Evolutionary conservation across 2,329 filamentous ascomycete species (phyloP).

Genomic region (Paradendryphiella salina): DNA sequence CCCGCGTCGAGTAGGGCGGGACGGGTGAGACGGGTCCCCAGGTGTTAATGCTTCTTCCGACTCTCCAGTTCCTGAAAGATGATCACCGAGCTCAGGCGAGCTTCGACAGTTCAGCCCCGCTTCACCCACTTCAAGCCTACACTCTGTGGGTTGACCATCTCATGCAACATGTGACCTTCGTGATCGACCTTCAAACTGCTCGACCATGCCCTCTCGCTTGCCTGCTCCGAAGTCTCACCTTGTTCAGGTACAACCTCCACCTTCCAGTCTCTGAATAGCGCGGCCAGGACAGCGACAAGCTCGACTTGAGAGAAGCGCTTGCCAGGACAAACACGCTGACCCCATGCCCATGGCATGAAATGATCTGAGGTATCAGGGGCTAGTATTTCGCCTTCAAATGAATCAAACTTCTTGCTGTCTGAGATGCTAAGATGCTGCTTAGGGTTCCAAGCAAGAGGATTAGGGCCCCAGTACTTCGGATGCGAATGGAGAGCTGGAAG

Average conservation of each 20-base stretch:
- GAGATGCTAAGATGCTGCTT: background rate
- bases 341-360: conserved; percentile 37
- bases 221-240: background rate
- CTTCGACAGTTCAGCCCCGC: no score
- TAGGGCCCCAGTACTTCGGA: background rate
- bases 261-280: conserved; percentile 4
- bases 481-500: background rate
- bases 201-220: background rate
- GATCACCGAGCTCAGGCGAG: no score
- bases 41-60: no score
- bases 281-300: conserved; percentile 39
- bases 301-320: conserved; percentile 47
- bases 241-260: background rate
- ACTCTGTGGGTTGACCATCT: background rate
- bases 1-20: no score
- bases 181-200: background rate
- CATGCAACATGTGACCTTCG: background rate
- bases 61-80: no score
- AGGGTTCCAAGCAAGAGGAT: conserved; percentile 1
- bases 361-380: background rate
- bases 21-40: no score
- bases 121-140: no score
- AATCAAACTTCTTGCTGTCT: background rate
- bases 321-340: conserved; percentile 39
- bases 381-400: background rate